Base-by-base conservation (phyloP, 495 filamentous ascomycete species). In the Opeltia flavorubescens region DNA sequence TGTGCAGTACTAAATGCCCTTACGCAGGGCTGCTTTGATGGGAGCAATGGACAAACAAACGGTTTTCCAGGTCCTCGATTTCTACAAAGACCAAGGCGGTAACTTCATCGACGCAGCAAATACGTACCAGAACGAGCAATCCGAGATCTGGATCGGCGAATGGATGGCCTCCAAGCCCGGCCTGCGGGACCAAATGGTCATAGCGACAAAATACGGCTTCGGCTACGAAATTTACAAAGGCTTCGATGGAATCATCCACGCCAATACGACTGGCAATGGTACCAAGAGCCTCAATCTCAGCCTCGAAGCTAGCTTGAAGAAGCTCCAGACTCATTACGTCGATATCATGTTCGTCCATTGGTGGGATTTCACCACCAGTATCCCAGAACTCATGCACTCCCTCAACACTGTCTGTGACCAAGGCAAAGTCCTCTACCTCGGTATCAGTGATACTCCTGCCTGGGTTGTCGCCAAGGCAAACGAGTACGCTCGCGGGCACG, bases 21-120 rank as follows among this genome's bases (percentile, higher is more conserved):
- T n/a, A 23, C 27, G 21, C 20, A 60, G 68, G 68, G 57, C 60
- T 24, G 53, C 53, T 1, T 46, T 64, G 25, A 56, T 84, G 62
- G 82, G 81, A 23, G 65, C 65, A 51, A 80, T 78, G 50, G 68
- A 66, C 54, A 75, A 84, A 51, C 68, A 81, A 31, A 70, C 64
- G 1, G 64, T 71, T n/a, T 76, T 81, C 47, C 61, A 66, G 38
- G 77, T 88, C 26, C 66, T 88, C 31, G 81, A 86, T 56, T 74
- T 66, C 55, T 84, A 75, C 66, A 76, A 77, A 42, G 65, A 70
- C 6, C 63, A 74, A 21, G 83, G 79, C 23, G 84, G 83, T 25
- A 89, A 89, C 62, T 86, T 86, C 64, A 77, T 89, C 52, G 83
- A 89, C 55, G 86, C 81, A 3, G 63, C 79, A 36, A 83, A 77